A percentile compares a stretch with the other conserved stretches of the same genome.
Evolutionary conservation across 495 filamentous ascomycete species (phyloP).

Genomic region (Podospora conica): DNA sequence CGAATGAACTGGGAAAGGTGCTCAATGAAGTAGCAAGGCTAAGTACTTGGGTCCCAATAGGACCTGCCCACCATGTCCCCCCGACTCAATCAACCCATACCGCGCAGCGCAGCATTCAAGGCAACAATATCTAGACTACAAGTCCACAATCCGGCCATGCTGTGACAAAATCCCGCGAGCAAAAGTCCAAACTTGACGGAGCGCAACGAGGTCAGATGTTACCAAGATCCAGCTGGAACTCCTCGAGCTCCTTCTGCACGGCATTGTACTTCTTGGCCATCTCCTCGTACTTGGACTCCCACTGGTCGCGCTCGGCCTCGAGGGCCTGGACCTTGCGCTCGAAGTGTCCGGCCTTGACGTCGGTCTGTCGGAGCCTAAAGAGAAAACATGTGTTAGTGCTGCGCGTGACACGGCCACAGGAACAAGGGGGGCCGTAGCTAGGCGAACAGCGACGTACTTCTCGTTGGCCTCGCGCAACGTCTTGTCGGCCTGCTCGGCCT

Average conservation of each 20-base stretch:
- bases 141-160: constrained; percentile 2
- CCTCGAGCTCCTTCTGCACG: constrained; percentile 87
- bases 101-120: neutral
- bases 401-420: neutral
- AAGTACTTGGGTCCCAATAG: constrained; percentile 3
- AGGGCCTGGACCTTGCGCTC: constrained; percentile 98
- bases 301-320: constrained; percentile 78
- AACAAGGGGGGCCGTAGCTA: neutral
- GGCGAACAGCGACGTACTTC: constrained; percentile 63
- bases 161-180: constrained; percentile 7
- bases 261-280: constrained; percentile 77
- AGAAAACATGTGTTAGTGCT: neutral
- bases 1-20: neutral
- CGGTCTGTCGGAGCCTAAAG: constrained; percentile 87
- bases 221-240: constrained; percentile 81
- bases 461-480: constrained; percentile 94
- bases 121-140: constrained; percentile 11
- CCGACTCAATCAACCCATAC: too few relatives aligned
- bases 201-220: constrained; percentile 59
- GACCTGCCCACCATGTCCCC: neutral
- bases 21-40: constrained; percentile 9
- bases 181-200: constrained; percentile 4
- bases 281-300: constrained; percentile 96
- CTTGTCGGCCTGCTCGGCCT: constrained; percentile 92
- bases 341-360: constrained; percentile 98